Evolutionary conservation across 78 protist species (phyloP).

Genomic region (Dictyostelium intermedium): DNA sequence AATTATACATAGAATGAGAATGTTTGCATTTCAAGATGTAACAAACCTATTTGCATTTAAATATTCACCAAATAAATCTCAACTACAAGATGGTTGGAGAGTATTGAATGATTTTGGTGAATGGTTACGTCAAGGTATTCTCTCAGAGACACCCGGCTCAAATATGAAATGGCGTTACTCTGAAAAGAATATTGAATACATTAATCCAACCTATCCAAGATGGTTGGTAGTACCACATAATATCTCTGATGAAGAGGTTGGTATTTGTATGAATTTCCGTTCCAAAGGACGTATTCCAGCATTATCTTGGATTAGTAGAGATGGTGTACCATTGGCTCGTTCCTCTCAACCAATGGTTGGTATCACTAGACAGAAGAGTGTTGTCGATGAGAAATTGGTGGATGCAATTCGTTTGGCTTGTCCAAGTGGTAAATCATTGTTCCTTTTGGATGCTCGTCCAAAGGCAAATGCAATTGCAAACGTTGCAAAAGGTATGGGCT

Average conservation of each 20-base stretch:
- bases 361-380: slow-evolving; percentile 25
- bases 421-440: slow-evolving; percentile 15
- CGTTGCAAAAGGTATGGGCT: slow-evolving; percentile 87
- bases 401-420: slow-evolving; percentile 16
- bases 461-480: slow-evolving; percentile 88
- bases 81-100: slow-evolving; percentile 54
- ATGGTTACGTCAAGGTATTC: slow-evolving; percentile 48
- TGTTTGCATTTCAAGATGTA: slow-evolving; percentile 17
- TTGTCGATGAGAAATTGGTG: slow-evolving; percentile 44
- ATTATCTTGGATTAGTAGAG: slow-evolving; percentile 38
- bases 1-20: slow-evolving; percentile 3
- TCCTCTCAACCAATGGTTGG: slow-evolving; percentile 77
- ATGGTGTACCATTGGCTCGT: slow-evolving; percentile 70
- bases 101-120: slow-evolving; percentile 14
- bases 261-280: slow-evolving; percentile 37
- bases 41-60: slow-evolving; percentile 25
- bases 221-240: slow-evolving; percentile 29
- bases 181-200: slow-evolving; percentile 37
- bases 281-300: slow-evolving; percentile 78
- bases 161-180: slow-evolving; percentile 42
- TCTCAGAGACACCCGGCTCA: not conserved
- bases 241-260: slow-evolving; percentile 50
- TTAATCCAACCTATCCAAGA: slow-evolving; percentile 62
- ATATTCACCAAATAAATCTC: not conserved
- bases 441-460: slow-evolving; percentile 79